These are phyloP conservation scores for Delphinella strobiligena DNA, from an alignment of 2,329 filamentous ascomycete species.

Conservation along the genomic window DNA sequence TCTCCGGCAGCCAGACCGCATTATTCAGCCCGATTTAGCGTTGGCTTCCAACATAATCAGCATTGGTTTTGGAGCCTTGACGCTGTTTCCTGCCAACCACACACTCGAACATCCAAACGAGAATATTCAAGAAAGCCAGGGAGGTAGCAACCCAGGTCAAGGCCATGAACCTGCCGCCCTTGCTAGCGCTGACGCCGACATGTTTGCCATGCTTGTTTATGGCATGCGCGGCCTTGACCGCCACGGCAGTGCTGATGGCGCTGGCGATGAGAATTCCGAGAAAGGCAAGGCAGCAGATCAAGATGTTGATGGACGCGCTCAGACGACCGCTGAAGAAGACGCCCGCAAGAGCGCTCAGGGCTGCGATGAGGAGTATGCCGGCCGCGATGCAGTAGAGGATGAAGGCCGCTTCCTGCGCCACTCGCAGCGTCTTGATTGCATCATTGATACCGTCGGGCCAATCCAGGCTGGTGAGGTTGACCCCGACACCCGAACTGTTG, in stretches of 20 bases:
- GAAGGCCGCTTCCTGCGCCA: conserved; percentile 41
- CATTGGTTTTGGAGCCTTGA: too few relatives aligned
- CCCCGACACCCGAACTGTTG: conserved; percentile 26
- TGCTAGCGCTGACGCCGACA: conserved; percentile 37
- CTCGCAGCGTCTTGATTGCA: conserved; percentile 38
- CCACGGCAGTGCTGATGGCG: conserved; percentile 57
- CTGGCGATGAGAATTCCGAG: conserved; percentile 57
- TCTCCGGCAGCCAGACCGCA: too few relatives aligned
- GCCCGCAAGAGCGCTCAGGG: conserved; percentile 34
- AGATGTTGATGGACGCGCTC: conserved; percentile 38
- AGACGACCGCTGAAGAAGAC: conserved; percentile 34
- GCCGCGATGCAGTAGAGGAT: conserved; percentile 49
- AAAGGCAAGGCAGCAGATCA: conserved; percentile 40
- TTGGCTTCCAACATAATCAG: too few relatives aligned
- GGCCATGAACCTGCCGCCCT: conserved; percentile 43
- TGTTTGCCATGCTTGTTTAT: conserved; percentile 42
- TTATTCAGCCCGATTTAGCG: too few relatives aligned
- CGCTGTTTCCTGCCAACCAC: conserved; percentile 2
- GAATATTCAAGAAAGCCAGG: conserved; percentile 15
- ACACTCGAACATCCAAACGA: conserved; percentile 18
- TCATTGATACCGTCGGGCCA: conserved; percentile 46
- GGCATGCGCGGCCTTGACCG: conserved; percentile 38
- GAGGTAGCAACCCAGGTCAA: conserved; percentile 48
- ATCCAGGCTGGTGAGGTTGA: conserved; percentile 40
- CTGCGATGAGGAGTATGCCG: conserved; percentile 37